These are phyloP conservation scores for Oryza rufipogon DNA, from an alignment of 176 grass and related monocot species.

Conservation along the genomic window DNA sequence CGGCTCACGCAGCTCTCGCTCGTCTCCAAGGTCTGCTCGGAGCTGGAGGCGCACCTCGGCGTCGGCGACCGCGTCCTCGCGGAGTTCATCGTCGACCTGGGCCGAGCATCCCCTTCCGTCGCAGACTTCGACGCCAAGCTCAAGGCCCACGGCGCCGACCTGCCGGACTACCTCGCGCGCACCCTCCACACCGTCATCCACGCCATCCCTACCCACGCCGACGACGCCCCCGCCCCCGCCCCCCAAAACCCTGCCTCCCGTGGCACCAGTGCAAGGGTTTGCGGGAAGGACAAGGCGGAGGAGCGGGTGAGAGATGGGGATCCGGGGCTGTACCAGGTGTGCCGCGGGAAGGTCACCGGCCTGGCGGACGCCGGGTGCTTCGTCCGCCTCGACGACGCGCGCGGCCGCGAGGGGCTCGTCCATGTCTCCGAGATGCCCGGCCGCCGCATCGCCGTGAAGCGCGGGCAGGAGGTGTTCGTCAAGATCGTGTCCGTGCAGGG, in stretches of 20 bases:
- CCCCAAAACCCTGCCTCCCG: slow-evolving; percentile 10
- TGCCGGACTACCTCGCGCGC: slow-evolving; percentile 79
- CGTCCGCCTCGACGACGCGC: slow-evolving; percentile 53
- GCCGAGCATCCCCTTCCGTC: slow-evolving; percentile 52
- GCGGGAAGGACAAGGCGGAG: slow-evolving; percentile 5
- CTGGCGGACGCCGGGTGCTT: slow-evolving; percentile 73
- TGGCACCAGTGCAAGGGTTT: not conserved
- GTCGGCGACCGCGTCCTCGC: slow-evolving; percentile 76
- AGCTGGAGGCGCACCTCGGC: slow-evolving; percentile 76
- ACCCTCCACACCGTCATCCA: slow-evolving; percentile 81
- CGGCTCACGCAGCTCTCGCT: slow-evolving; percentile 73
- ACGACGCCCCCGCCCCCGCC: not conserved
- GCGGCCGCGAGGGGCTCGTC: slow-evolving; percentile 70
- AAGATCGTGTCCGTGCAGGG: slow-evolving; percentile 65
- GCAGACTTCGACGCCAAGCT: slow-evolving; percentile 63
- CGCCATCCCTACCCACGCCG: slow-evolving; percentile 74
- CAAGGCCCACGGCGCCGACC: slow-evolving; percentile 64
- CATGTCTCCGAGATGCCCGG: slow-evolving; percentile 67
- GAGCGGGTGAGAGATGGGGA: slow-evolving; percentile 28
- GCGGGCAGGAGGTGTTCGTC: slow-evolving; percentile 71
- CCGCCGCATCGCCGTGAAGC: slow-evolving; percentile 40
- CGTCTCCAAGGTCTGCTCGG: slow-evolving; percentile 73
- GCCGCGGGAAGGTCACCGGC: slow-evolving; percentile 55
- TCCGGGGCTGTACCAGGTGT: slow-evolving; percentile 60
- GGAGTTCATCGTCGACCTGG: slow-evolving; percentile 78